Base-by-base conservation (phyloP, 1,284 basidiomycete species). In the Chalciporus sp. region DNA sequence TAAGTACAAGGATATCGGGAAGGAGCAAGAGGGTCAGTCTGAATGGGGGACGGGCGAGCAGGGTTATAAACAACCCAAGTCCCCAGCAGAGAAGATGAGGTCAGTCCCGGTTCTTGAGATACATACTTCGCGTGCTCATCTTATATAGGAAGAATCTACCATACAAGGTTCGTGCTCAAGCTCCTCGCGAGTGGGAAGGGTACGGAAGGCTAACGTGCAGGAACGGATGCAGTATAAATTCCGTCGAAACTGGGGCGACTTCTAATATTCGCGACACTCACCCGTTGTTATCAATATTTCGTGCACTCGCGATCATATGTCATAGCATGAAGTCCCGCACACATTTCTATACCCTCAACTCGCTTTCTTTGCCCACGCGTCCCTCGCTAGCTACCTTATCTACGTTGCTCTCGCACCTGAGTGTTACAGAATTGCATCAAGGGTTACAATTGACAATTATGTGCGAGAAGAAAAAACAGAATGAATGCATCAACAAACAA, bases 211-310 rank as follows among this genome's bases (percentile, higher is more conserved):
- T 74, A 58, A 82, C 76, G 57, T 72, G 63, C 62, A 82, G 81
- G 76, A 74, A 57, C 80, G 79, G 48, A 78, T 87, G 72, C 84
- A 93, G 91, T 93, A 92, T 73, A 93, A 93, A 73, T 91, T 93
- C 83, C 83, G 85, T 49, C 82, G 88, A 49, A 89, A 76, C 61
- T 92, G 90, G 88, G 89, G 89, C 35, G 90, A 93, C 70, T 93
- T 93, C 72, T 93, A 63, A 74, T 52, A 37, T 37, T 17, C 47
- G 49, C 60, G 43, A 51, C 56, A 37, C 51, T 40, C 56, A 49
- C 49, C 33, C 33, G 23, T 59, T n/a, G 50, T 23, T 23, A 23
- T 23, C 23, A 23, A 43, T 58, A 59, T 61, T 44, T 56, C 45
- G 39, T 55, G 45, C 53, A 9, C 42, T 37, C 40, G 45, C 42